phyloP scores from a whole-genome alignment of 2,329 filamentous ascomycete genomes.

The Arthrobotrys conoides region DNA sequence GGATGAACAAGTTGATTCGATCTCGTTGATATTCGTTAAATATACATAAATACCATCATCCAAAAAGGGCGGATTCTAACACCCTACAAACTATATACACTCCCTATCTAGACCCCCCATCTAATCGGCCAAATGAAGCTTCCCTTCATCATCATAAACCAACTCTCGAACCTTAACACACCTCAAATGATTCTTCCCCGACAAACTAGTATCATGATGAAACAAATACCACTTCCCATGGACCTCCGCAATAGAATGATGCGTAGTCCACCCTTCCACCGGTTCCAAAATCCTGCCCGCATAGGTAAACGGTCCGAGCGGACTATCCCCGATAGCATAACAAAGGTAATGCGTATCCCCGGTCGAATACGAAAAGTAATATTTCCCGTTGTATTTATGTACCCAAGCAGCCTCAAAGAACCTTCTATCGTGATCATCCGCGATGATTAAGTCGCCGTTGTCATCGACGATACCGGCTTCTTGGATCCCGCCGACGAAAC shows the following conservation, averaged over 20 bases:
- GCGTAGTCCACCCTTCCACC: conserved; percentile 84
- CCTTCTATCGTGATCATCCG: conserved; percentile 79
- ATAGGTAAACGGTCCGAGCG: conserved; percentile 81
- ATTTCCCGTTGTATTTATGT: conserved; percentile 78
- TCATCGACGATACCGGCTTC: conserved; percentile 78
- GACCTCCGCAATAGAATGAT: conserved; percentile 83
- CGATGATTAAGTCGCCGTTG: conserved; percentile 73
- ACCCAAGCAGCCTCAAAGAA: conserved; percentile 88
- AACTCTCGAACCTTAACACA: conserved; percentile 83
- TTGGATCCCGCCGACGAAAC: conserved; percentile 72
- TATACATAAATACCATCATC: not conserved
- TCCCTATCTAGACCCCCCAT: too few relatives aligned
- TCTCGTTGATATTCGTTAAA: not conserved
- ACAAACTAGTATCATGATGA: conserved; percentile 80
- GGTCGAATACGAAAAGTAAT: conserved; percentile 84
- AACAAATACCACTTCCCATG: conserved; percentile 80
- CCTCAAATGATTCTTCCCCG: conserved; percentile 79
- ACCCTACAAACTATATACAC: not conserved
- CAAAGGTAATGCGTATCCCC: conserved; percentile 82
- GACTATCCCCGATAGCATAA: conserved; percentile 77
- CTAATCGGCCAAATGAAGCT: conserved; percentile 63
- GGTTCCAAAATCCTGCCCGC: conserved; percentile 80
- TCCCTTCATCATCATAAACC: conserved; percentile 77
- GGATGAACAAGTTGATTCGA: not conserved
- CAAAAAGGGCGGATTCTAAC: not conserved